Evolutionary conservation across 371 early-diverging fungal genomes (phyloP).

Genomic region (Lichtheimia corymbifera): DNA sequence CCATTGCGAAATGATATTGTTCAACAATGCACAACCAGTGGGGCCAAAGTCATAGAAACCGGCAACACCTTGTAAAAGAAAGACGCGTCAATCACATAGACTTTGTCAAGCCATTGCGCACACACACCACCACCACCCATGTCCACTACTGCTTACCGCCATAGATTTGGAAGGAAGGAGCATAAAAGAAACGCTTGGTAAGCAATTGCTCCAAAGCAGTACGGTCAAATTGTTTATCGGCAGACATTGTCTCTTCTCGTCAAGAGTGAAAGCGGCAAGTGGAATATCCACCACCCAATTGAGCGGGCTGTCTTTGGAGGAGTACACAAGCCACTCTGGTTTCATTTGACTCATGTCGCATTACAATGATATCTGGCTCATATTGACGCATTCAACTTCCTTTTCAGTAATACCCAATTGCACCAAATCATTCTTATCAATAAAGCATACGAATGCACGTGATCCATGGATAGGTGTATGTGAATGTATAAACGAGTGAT

Average conservation of each 20-base stretch:
- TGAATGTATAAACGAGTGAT: too few relatives aligned
- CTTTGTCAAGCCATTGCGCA: too few relatives aligned
- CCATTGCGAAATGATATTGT: conserved; percentile 94
- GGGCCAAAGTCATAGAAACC: conserved; percentile 99
- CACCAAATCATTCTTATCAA: too few relatives aligned
- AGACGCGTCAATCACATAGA: not conserved
- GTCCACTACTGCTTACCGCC: conserved; percentile 67
- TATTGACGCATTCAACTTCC: not conserved
- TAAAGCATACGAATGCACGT: too few relatives aligned
- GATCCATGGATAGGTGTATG: too few relatives aligned
- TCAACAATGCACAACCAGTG: conserved; percentile 92
- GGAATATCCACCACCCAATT: not conserved
- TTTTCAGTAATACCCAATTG: too few relatives aligned
- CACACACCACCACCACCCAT: not conserved
- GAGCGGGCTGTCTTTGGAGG: not conserved
- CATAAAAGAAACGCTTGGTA: conserved; percentile 92
- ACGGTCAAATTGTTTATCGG: conserved; percentile 56
- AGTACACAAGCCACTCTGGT: not conserved
- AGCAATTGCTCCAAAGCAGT: conserved; percentile 74
- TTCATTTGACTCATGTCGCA: not conserved
- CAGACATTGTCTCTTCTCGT: conserved; percentile 9
- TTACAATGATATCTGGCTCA: not conserved
- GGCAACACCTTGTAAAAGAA: conserved; percentile 72
- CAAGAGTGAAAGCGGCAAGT: not conserved
- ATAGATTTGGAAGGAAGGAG: conserved; percentile 94